A percentile compares a stretch with the other conserved stretches of the same genome.
phyloP scores from a whole-genome alignment of 305 asterid genomes.

The Fraxinus floribunda region DNA sequence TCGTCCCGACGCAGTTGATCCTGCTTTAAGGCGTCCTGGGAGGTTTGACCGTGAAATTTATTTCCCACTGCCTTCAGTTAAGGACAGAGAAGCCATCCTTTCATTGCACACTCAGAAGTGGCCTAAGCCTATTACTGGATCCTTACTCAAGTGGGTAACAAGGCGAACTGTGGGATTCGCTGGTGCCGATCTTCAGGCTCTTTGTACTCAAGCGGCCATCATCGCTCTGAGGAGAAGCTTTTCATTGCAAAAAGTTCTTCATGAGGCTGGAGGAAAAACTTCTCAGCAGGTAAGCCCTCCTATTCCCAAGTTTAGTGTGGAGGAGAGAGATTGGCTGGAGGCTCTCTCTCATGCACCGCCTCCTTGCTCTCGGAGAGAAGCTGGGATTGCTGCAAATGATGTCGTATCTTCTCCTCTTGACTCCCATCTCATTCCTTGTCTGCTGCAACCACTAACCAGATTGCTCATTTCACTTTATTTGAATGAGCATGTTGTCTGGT shows the following conservation, averaged over 20 bases:
- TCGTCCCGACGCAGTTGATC: conserved; percentile 96
- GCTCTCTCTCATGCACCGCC: conserved; percentile 83
- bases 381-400: conserved; percentile 76
- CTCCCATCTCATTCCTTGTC: conserved; percentile 69
- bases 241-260: conserved; percentile 78
- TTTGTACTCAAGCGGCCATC: conserved; percentile 96
- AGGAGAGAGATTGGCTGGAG: conserved; percentile 93
- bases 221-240: conserved; percentile 79
- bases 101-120: conserved; percentile 86
- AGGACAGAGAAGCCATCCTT: conserved; percentile 90
- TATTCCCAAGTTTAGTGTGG: conserved; percentile 71
- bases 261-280: conserved; percentile 51
- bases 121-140: conserved; percentile 85
- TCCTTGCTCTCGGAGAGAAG: conserved; percentile 95
- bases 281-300: conserved; percentile 41
- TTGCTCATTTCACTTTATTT: conserved; percentile 62
- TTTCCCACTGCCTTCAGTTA: conserved; percentile 85
- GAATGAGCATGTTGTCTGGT: conserved; percentile 73
- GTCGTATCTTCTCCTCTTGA: conserved; percentile 74
- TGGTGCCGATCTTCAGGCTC: conserved; percentile 99
- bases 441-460: conserved; percentile 64
- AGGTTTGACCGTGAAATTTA: conserved; percentile 95
- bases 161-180: conserved; percentile 89
- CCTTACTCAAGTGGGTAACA: conserved; percentile 80
- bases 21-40: conserved; percentile 98